Percentiles rank a stretch among this genome's conserved stretches.
phyloP scores from a whole-genome alignment of 495 filamentous ascomycete species.

The Lepraria neglecta region DNA sequence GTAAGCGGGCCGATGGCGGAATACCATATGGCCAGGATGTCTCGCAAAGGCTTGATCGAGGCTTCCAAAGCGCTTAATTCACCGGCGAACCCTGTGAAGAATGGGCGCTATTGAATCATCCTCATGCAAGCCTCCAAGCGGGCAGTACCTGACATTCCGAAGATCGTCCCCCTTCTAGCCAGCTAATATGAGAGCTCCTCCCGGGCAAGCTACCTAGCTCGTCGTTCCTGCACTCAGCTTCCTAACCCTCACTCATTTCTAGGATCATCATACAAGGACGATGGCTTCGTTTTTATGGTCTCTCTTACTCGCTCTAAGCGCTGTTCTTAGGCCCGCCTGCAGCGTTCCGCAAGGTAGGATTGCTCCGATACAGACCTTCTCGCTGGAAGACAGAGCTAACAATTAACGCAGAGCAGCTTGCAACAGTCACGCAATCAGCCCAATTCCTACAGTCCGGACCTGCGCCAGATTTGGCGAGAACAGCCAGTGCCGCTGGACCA shows the following conservation, averaged over 20 bases:
- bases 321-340: not conserved
- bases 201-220: not conserved
- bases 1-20: slow-evolving; percentile 13
- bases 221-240: not conserved
- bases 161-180: slow-evolving; percentile 13
- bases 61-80: slow-evolving; percentile 5
- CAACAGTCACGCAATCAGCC: slow-evolving; percentile 12
- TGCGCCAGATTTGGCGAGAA: slow-evolving; percentile 18
- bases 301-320: slow-evolving; percentile 2
- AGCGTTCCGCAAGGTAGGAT: slow-evolving; percentile 12
- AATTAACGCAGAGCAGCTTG: slow-evolving; percentile 5
- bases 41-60: not conserved
- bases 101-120: not conserved
- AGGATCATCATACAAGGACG: not conserved
- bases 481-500: not conserved
- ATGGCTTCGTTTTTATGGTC: slow-evolving; percentile 6
- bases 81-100: not conserved
- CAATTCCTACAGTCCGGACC: slow-evolving; percentile 11
- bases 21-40: slow-evolving; percentile 4
- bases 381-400: not conserved
- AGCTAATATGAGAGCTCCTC: slow-evolving; percentile 20
- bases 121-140: slow-evolving; percentile 16
- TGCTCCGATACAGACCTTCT: not conserved
- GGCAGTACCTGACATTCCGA: slow-evolving; percentile 17
- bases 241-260: not conserved